These are phyloP conservation scores for Phaeomoniella chlamydospora DNA, from an alignment of 2,329 filamentous ascomycete genomes.

Conservation along the genomic window DNA sequence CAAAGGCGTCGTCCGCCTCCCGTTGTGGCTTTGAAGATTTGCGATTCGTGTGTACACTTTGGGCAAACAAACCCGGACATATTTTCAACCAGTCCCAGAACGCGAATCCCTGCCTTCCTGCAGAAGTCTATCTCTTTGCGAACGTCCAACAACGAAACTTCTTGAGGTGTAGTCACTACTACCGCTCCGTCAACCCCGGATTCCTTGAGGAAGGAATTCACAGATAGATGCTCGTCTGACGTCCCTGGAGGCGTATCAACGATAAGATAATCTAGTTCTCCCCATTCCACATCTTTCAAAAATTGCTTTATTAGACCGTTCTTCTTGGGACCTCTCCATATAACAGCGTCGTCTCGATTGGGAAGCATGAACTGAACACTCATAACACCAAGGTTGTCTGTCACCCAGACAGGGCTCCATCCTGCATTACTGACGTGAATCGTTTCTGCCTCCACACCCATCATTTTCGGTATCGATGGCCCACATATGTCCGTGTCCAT, in stretches of 20 bases:
- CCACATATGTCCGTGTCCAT: conserved; percentile 99
- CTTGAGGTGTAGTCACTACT: conserved; percentile 86
- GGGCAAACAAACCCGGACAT: conserved; percentile 97
- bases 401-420: conserved; percentile 92
- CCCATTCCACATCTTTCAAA: conserved; percentile 95
- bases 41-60: conserved; percentile 62
- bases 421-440: conserved; percentile 81
- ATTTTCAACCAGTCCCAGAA: conserved; percentile 89
- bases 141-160: conserved; percentile 82
- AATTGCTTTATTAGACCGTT: conserved; percentile 98
- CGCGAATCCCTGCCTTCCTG: conserved; percentile 75
- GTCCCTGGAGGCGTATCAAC: conserved; percentile 95
- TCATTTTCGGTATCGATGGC: conserved; percentile 95
- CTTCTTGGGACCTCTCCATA: conserved; percentile 97
- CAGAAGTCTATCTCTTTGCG: conserved; percentile 98
- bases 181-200: conserved; percentile 88
- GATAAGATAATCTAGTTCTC: conserved; percentile 79
- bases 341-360: conserved; percentile 83
- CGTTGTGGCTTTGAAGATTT: conserved; percentile 86
- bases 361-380: conserved; percentile 97
- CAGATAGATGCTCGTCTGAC: conserved; percentile 85
- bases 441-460: conserved; percentile 87
- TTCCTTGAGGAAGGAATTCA: conserved; percentile 83
- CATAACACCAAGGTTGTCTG: conserved; percentile 91
- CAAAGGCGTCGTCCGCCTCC: conserved; percentile 72